Evolutionary conservation across 140 eudicot genomes (phyloP), one percentile per base, ranked within the genome.

Genomic region (Flaveria floridana): DNA sequence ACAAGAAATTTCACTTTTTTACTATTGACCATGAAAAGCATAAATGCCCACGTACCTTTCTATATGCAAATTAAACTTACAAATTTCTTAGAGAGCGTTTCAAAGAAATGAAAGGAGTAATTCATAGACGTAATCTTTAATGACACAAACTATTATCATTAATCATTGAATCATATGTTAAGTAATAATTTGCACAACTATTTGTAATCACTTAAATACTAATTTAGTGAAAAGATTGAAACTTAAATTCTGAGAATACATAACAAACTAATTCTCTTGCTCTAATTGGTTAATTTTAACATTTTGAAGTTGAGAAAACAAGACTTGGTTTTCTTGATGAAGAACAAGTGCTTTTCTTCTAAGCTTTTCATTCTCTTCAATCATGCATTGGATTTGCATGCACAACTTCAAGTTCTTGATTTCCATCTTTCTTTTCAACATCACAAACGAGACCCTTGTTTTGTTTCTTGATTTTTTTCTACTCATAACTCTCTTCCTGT

Each of bases 351-450:
- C 91, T 73, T 82, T 79, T 65, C 80, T 76, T 79, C 85, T 76
- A 41, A 86, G 91, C 79, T 50, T 84, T 57, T 86, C 83, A 74
- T 84, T 86, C 73, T 82, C 88, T 84, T 82, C 77, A 19, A 79
- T 84, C 16, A 86, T 86, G 85, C 86, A 59, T 82, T 73, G 75
- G 77, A 79, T 86, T 80, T 86, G 79, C 69, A 82, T 55, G 76
- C 79, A 84, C 78, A 86, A 74, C 87, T 84, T 82, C 80, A 84
- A 76, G 81, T 86, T 86, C 82, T 84, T 77, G 53, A 86, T 76
- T 65, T 65, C 85, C 86, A 86, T 79, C 78, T 81, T 78, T 68
- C 77, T 79, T 72, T 72, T 86, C 78, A 81, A 64, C 70, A 61
- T 63, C 69, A 79, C 75, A 79, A 79, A 79, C 71, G 56, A 55